Conservation (phyloP, 345 rosid species). For the Rhodomyrtus tomentosa region DNA sequence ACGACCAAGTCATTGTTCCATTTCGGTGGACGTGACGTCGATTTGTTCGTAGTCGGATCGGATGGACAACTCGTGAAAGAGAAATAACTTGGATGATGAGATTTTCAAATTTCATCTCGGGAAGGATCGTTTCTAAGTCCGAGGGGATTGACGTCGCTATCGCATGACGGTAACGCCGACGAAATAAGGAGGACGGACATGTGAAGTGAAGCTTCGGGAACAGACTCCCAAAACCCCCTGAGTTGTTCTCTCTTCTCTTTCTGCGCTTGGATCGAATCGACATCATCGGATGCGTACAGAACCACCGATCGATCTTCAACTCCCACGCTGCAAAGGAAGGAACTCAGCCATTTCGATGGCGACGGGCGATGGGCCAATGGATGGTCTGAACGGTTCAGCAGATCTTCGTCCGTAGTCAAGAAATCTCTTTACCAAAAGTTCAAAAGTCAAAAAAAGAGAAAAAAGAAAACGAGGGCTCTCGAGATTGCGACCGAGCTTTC, state of each 20-base stretch:
- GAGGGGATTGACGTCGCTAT: not conserved
- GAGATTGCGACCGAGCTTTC: not conserved
- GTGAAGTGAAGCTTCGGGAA: not conserved
- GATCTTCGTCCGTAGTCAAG: not conserved
- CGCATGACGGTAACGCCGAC: not conserved
- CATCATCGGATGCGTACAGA: not conserved
- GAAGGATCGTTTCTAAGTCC: not conserved
- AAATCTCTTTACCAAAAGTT: not conserved
- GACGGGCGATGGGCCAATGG: not conserved
- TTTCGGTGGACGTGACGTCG: not conserved
- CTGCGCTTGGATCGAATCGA: not conserved
- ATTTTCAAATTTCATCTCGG: not conserved
- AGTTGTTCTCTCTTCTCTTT: not conserved
- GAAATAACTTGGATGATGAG: not conserved
- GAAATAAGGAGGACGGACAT: not conserved
- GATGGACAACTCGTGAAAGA: not conserved
- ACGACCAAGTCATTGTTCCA: not conserved
- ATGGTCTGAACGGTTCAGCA: not conserved
- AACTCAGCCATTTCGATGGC: not conserved
- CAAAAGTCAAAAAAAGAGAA: not conserved
- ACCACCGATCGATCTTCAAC: not conserved
- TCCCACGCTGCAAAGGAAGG: not conserved
- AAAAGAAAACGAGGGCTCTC: accelerated
- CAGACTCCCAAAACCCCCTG: not conserved
- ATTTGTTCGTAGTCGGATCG: not conserved